Conservation (phyloP, 2,329 filamentous ascomycete genomes). For the Colletotrichum gigasporum region DNA sequence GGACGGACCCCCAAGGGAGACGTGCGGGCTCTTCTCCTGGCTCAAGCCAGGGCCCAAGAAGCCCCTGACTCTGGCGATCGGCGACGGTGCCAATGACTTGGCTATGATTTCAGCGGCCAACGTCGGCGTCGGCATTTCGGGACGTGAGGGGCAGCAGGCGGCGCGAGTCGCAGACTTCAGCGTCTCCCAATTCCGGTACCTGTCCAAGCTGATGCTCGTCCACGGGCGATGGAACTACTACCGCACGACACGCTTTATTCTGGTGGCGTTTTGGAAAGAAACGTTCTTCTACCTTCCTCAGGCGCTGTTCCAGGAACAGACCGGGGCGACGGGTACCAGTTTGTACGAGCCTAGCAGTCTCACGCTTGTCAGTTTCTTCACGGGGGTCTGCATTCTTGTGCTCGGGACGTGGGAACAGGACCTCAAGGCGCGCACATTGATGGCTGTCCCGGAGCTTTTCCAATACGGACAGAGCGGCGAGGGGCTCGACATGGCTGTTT, state of each 20-base stretch:
- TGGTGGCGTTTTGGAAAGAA: conserved; percentile 92
- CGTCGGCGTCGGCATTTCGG: conserved; percentile 90
- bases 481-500: conserved; percentile 80
- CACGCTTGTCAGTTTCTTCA: conserved; percentile 96
- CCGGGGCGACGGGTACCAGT: conserved; percentile 89
- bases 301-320: conserved; percentile 83
- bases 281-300: conserved; percentile 86
- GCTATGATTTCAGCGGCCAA: conserved; percentile 91
- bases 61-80: conserved; percentile 86
- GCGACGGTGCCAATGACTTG: conserved; percentile 93
- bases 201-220: conserved; percentile 82
- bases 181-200: conserved; percentile 89
- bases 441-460: conserved; percentile 92
- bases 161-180: conserved; percentile 91
- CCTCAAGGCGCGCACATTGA: conserved; percentile 79
- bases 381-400: conserved; percentile 86
- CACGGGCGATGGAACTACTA: conserved; percentile 93
- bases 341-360: conserved; percentile 90
- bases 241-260: conserved; percentile 87
- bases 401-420: conserved; percentile 96
- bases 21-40: conserved; percentile 41
- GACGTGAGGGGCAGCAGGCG: conserved; percentile 90
- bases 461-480: conserved; percentile 77
- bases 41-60: conserved; percentile 44
- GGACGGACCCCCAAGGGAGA: conserved; percentile 70